Percentiles rank a stretch among this genome's conserved stretches.
Evolutionary conservation across 495 filamentous ascomycete genomes (phyloP).

Genomic region (Aspergillus indologenus): DNA sequence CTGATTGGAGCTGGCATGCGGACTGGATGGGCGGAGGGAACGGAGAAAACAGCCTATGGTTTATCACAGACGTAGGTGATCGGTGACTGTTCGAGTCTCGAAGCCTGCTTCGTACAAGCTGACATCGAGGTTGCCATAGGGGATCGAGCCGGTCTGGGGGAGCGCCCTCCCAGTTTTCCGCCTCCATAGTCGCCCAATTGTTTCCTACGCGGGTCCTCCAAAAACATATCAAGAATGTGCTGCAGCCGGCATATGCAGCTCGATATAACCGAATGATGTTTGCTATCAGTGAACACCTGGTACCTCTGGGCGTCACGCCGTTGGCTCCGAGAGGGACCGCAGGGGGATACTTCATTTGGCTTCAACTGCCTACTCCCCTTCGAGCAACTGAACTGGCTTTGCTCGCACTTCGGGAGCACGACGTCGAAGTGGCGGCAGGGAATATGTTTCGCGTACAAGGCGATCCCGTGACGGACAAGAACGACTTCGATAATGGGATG

Average conservation of each 20-base stretch:
- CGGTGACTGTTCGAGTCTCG: neutral
- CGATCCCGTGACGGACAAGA: slow-evolving; percentile 38
- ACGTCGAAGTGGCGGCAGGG: slow-evolving; percentile 63
- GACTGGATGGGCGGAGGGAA: slow-evolving; percentile 80
- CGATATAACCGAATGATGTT: slow-evolving; percentile 53
- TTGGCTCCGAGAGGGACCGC: slow-evolving; percentile 26
- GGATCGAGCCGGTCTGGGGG: slow-evolving; percentile 71
- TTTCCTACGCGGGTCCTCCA: slow-evolving; percentile 51
- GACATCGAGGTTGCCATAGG: slow-evolving; percentile 32
- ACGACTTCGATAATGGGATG: slow-evolving; percentile 52
- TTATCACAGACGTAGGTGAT: slow-evolving; percentile 59
- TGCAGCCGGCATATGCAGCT: slow-evolving; percentile 52
- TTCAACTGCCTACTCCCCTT: slow-evolving; percentile 55
- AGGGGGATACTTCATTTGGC: slow-evolving; percentile 84
- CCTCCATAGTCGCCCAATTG: slow-evolving; percentile 61
- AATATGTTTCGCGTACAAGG: slow-evolving; percentile 64
- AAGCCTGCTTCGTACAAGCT: neutral
- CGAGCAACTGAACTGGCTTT: slow-evolving; percentile 52
- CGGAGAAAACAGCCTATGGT: slow-evolving; percentile 62
- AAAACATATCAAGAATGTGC: slow-evolving; percentile 43
- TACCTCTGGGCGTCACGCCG: slow-evolving; percentile 56
- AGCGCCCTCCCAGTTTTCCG: slow-evolving; percentile 67
- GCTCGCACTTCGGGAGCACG: slow-evolving; percentile 36
- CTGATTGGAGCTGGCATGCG: slow-evolving; percentile 74
- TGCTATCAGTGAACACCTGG: slow-evolving; percentile 54